Evolutionary conservation across 768 basidiomycete genomes (phyloP).

Genomic region (Mycena floridula): DNA sequence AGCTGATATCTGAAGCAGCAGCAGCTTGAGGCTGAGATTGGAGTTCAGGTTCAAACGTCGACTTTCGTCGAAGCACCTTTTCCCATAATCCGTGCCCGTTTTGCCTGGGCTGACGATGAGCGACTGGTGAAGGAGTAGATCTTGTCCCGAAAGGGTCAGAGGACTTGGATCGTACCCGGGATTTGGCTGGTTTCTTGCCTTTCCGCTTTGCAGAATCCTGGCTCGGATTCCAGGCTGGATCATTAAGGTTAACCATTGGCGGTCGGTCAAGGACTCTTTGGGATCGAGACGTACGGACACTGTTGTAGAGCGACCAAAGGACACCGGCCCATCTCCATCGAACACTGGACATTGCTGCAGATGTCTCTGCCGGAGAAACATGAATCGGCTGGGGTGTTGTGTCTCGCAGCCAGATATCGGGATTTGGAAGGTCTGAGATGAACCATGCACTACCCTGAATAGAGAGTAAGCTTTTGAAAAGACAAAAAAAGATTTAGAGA

Average conservation of each 20-base stretch:
- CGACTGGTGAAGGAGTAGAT: neutral
- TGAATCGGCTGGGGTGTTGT: slow-evolving; percentile 31
- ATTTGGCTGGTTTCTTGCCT: neutral
- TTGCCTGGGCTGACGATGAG: neutral
- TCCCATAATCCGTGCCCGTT: neutral
- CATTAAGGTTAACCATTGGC: neutral
- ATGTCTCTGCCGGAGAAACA: slow-evolving; percentile 74
- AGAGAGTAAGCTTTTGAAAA: neutral
- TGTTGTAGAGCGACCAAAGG: slow-evolving; percentile 36
- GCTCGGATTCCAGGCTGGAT: neutral
- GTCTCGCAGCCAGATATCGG: slow-evolving; percentile 58
- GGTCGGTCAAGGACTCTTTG: neutral
- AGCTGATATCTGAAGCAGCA: neutral
- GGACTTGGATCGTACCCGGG: neutral
- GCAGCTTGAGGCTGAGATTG: neutral
- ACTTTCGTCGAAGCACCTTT: neutral
- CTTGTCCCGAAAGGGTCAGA: no score
- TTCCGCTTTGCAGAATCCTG: neutral
- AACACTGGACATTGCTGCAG: slow-evolving; percentile 54
- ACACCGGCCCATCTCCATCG: neutral
- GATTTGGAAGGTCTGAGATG: slow-evolving; percentile 57
- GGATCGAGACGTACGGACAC: slow-evolving; percentile 22
- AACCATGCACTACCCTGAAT: slow-evolving; percentile 60
- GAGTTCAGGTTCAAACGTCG: neutral
- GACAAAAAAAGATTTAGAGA: neutral